A percentile compares a stretch with the other conserved stretches of the same genome.
These are phyloP conservation scores for Aphanocladium album DNA, from an alignment of 2,329 filamentous ascomycete genomes.

Conservation along the genomic window DNA sequence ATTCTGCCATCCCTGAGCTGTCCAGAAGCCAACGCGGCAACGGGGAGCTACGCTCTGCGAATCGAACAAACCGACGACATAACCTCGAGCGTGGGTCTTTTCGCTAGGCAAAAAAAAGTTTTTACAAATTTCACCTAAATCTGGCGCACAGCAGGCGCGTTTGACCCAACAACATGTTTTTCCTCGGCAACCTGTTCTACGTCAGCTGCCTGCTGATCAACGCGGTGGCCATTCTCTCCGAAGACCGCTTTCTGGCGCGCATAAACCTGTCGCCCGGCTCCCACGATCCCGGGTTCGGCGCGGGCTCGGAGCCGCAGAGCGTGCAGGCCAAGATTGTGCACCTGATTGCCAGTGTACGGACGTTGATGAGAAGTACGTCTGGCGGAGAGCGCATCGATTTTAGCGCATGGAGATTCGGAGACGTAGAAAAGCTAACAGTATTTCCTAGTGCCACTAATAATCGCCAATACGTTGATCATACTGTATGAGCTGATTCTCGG, in stretches of 20 bases:
- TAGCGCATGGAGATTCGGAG: not conserved
- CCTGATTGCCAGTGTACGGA: conserved; percentile 76
- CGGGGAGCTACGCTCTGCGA: not conserved
- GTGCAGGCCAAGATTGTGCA: conserved; percentile 77
- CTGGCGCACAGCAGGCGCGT: not conserved
- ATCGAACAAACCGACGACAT: not conserved
- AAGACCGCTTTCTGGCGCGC: conserved; percentile 75
- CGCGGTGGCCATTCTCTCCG: conserved; percentile 78
- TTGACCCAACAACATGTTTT: conserved; percentile 47
- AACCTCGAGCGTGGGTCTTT: no score
- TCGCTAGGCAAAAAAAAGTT: no score
- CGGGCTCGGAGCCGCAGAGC: conserved; percentile 56
- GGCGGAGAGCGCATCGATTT: not conserved
- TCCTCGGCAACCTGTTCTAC: conserved; percentile 62
- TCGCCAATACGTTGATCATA: conserved; percentile 71
- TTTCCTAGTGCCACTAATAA: conserved; percentile 65
- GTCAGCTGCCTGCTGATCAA: conserved; percentile 79
- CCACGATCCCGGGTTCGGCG: conserved; percentile 67
- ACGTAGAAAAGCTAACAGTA: not conserved
- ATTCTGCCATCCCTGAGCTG: not conserved
- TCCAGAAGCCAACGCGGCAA: not conserved
- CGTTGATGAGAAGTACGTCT: conserved; percentile 72
- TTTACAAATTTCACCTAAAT: no score
- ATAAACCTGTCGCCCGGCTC: conserved; percentile 68
- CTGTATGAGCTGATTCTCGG: conserved; percentile 68